These are phyloP conservation scores for Wickerhamiella musiphila DNA, from an alignment of 805 yeast genomes.

Conservation along the genomic window DNA sequence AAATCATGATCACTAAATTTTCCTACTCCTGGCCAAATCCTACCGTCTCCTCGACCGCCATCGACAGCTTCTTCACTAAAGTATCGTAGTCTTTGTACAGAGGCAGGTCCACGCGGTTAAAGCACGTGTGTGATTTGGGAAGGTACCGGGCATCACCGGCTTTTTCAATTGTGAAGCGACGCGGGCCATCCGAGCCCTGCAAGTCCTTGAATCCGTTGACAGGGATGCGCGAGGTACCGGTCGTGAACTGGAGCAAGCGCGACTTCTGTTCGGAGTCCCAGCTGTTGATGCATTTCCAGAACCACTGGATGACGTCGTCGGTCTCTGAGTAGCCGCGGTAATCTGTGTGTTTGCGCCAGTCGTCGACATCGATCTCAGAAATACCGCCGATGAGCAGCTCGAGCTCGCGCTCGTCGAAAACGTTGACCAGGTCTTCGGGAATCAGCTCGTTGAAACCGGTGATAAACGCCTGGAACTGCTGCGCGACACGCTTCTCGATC, in stretches of 20 bases:
- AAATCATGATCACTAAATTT: too few relatives aligned
- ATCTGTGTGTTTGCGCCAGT: conserved; percentile 98
- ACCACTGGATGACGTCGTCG: conserved; percentile 96
- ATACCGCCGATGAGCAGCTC: conserved; percentile 96
- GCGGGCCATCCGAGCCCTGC: conserved; percentile 98
- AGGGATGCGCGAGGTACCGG: conserved; percentile 98
- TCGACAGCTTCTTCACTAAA: conserved; percentile 72
- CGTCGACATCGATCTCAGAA: conserved; percentile 94
- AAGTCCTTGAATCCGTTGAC: conserved; percentile 97
- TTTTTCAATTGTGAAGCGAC: conserved; percentile 95
- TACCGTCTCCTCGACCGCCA: conserved; percentile 97
- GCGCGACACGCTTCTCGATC: conserved; percentile 80
- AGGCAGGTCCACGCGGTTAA: conserved; percentile 96
- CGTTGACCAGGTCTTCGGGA: conserved; percentile 91
- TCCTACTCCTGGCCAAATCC: conserved; percentile 92
- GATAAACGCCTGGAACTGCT: conserved; percentile 90
- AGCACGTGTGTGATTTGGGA: conserved; percentile 97
- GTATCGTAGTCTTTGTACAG: conserved; percentile 74
- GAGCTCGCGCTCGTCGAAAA: conserved; percentile 92
- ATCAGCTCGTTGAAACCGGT: conserved; percentile 95
- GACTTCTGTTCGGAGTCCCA: conserved; percentile 98
- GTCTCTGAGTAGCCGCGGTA: conserved; percentile 94
- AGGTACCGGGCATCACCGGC: conserved; percentile 86
- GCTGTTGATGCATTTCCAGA: conserved; percentile 83
- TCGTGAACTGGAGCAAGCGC: conserved; percentile 85